A percentile compares a stretch with the other conserved stretches of the same genome.
Conservation (phyloP, 306 rosid species). For the Dicorynia guianensis region DNA sequence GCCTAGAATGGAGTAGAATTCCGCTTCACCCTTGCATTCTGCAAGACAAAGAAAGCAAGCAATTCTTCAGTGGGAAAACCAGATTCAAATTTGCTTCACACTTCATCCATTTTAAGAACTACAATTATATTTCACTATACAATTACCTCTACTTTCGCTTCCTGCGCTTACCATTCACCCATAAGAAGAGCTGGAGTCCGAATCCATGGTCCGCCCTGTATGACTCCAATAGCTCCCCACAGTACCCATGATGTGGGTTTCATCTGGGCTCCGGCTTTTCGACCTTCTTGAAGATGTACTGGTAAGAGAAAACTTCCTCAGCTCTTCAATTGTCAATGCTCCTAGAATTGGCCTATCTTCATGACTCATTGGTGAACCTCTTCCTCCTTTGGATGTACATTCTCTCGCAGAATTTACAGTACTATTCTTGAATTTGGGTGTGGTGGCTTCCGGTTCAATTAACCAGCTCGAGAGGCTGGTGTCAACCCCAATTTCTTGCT, state of each 20-base stretch:
- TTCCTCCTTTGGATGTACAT: slow-evolving; percentile 43
- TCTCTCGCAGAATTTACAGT: slow-evolving; percentile 44
- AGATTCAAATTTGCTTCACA: not conserved
- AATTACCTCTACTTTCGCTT: slow-evolving; percentile 39
- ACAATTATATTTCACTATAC: not conserved
- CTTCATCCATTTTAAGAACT: not conserved
- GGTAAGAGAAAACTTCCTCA: slow-evolving; percentile 47
- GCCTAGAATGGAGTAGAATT: slow-evolving; percentile 49
- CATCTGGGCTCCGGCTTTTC: slow-evolving; percentile 57
- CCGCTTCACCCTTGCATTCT: slow-evolving; percentile 46
- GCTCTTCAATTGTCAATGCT: slow-evolving; percentile 64
- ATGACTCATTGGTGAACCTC: slow-evolving; percentile 41
- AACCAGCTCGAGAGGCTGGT: slow-evolving; percentile 93
- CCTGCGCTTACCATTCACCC: slow-evolving; percentile 23
- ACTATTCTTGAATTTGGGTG: slow-evolving; percentile 42
- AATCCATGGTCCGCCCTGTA: slow-evolving; percentile 55
- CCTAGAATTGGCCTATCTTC: slow-evolving; percentile 71
- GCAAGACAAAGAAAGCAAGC: slow-evolving; percentile 29
- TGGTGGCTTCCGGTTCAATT: slow-evolving; percentile 58
- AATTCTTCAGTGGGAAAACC: not conserved
- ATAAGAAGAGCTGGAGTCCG: slow-evolving; percentile 42
- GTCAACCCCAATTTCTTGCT: slow-evolving; percentile 55
- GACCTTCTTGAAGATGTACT: slow-evolving; percentile 44
- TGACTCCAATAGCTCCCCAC: slow-evolving; percentile 88
- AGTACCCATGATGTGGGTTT: slow-evolving; percentile 65